These are phyloP conservation scores for Chrysoporthe austroafricana DNA, from an alignment of 2,329 filamentous ascomycete genomes.

Conservation along the genomic window DNA sequence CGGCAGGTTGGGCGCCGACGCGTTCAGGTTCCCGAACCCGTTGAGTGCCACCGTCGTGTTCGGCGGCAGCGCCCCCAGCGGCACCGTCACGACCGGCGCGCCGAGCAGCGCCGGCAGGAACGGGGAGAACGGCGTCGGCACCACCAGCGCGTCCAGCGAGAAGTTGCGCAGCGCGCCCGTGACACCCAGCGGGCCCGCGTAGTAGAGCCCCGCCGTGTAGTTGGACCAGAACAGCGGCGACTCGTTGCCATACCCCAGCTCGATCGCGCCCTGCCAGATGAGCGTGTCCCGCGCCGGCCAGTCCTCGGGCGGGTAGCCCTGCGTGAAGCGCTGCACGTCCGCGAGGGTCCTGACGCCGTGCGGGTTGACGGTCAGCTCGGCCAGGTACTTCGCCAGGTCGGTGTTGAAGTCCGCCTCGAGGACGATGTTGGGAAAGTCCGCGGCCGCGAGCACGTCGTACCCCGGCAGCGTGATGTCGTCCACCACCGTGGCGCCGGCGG, in stretches of 20 bases:
- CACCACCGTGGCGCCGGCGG: conserved; percentile 63
- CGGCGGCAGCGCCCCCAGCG: conserved; percentile 8
- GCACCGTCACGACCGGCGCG: conserved; percentile 24
- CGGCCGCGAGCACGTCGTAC: conserved; percentile 44
- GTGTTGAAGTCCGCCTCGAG: conserved; percentile 60
- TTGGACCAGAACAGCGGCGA: conserved; percentile 59
- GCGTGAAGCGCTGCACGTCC: conserved; percentile 60
- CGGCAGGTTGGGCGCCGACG: conserved; percentile 19
- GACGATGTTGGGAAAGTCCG: conserved; percentile 44
- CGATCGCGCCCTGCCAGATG: conserved; percentile 58
- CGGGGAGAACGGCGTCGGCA: conserved; percentile 17
- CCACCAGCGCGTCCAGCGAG: conserved; percentile 27
- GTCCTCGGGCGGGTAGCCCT: conserved; percentile 53
- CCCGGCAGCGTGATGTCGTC: conserved; percentile 56
- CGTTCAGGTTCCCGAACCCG: conserved; percentile 20
- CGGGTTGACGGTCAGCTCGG: conserved; percentile 60
- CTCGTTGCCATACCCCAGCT: conserved; percentile 57
- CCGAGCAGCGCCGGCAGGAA: conserved; percentile 23
- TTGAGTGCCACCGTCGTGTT: conserved; percentile 10
- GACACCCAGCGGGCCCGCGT: conserved; percentile 63
- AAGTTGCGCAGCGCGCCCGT: conserved; percentile 45
- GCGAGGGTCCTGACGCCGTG: conserved; percentile 55
- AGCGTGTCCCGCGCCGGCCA: conserved; percentile 62
- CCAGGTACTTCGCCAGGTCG: conserved; percentile 59
- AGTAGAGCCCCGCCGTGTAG: conserved; percentile 57